These are phyloP conservation scores for Myriosclerotinia scirpicola DNA, from an alignment of 2,329 filamentous ascomycete species.

Conservation along the genomic window DNA sequence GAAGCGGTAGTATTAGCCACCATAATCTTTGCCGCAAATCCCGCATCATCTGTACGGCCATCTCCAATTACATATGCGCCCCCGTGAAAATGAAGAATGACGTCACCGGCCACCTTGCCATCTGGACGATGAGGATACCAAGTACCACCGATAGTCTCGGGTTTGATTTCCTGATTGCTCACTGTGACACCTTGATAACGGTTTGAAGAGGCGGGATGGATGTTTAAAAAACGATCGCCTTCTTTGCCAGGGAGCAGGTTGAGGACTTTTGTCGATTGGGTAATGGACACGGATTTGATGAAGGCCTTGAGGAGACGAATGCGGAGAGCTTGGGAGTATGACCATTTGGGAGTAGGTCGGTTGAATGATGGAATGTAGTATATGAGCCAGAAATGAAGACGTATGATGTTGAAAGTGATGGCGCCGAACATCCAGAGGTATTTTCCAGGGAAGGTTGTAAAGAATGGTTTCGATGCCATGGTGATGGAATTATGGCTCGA, in stretches of 20 bases:
- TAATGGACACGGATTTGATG: neutral
- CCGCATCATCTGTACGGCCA: slow-evolving; percentile 42
- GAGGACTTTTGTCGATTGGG: neutral
- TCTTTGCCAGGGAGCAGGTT: slow-evolving; percentile 3
- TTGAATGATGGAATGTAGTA: slow-evolving; percentile 8
- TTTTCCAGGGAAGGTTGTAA: slow-evolving; percentile 10
- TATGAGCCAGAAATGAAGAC: slow-evolving; percentile 19
- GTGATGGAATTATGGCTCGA: neutral
- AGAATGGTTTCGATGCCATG: neutral
- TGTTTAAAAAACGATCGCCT: neutral
- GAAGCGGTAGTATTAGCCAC: slow-evolving; percentile 43
- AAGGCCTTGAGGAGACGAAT: slow-evolving; percentile 7
- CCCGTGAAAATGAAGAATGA: slow-evolving; percentile 51
- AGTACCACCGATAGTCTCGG: slow-evolving; percentile 34
- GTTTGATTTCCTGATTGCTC: neutral
- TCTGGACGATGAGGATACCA: slow-evolving; percentile 35
- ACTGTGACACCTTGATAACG: slow-evolving; percentile 6
- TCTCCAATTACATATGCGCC: slow-evolving; percentile 50
- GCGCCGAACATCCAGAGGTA: neutral
- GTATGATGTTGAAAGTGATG: neutral
- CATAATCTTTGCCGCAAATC: slow-evolving; percentile 41
- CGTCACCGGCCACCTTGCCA: slow-evolving; percentile 25
- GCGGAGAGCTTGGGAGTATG: slow-evolving; percentile 14
- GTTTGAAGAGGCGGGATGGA: neutral
- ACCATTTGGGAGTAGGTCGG: slow-evolving; percentile 16